Percentiles rank a stretch among this genome's conserved stretches.
phyloP scores from a whole-genome alignment of 108 stramenopile genomes.

The Nannochloropsis gaditana region DNA sequence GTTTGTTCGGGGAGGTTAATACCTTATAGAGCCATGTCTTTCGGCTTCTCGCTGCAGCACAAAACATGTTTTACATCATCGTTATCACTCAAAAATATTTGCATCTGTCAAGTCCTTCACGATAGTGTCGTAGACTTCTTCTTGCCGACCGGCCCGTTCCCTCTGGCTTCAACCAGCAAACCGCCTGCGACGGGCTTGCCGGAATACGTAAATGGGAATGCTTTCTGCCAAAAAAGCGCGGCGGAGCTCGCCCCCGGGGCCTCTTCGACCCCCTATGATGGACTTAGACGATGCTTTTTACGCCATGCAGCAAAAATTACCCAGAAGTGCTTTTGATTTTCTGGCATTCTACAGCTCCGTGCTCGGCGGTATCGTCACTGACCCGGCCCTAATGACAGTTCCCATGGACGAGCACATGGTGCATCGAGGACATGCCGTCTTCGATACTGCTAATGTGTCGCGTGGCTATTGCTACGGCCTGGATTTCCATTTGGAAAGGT shows the following conservation, averaged over 20 bases:
- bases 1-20: too few relatives aligned
- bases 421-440: conserved; percentile 42
- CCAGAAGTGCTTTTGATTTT: neutral
- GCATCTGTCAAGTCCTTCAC: too few relatives aligned
- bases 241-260: neutral
- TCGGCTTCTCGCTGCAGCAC: too few relatives aligned
- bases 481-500: conserved; percentile 38
- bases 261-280: neutral
- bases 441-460: conserved; percentile 40
- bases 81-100: too few relatives aligned
- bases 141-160: too few relatives aligned
- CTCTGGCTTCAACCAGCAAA: too few relatives aligned
- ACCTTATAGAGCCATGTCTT: too few relatives aligned
- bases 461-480: conserved; percentile 35
- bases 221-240: neutral
- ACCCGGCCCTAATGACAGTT: conserved; percentile 31
- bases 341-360: conserved; percentile 40
- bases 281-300: neutral
- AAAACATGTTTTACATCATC: too few relatives aligned
- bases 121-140: too few relatives aligned
- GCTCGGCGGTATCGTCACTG: conserved; percentile 29
- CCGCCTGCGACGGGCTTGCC: too few relatives aligned
- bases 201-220: neutral
- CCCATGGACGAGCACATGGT: conserved; percentile 48
- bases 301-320: conserved; percentile 9